Evolutionary conservation across 208 protist genomes (phyloP).

Genomic region (Acanthamoeba sp.): DNA sequence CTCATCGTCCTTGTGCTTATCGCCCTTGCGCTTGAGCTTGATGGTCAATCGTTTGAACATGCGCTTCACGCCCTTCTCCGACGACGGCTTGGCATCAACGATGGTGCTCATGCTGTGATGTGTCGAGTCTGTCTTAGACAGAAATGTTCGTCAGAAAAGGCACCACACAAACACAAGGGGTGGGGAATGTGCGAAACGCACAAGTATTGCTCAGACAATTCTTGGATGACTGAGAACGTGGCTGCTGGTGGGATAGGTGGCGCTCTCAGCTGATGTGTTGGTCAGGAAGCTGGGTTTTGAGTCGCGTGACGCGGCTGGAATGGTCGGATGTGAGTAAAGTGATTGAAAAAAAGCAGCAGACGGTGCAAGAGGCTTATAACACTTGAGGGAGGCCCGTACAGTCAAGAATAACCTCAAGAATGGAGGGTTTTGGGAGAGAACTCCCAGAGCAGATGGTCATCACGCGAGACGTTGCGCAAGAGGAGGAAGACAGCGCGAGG

Average conservation of each 20-base stretch:
- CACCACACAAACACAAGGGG: no score
- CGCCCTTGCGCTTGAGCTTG: constrained; percentile 17
- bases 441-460: neutral
- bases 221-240: no score
- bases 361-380: neutral
- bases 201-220: no score
- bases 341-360: neutral
- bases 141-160: no score
- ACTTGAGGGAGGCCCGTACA: neutral
- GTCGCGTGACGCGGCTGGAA: neutral
- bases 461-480: neutral
- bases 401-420: neutral
- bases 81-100: neutral
- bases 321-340: neutral
- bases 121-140: neutral
- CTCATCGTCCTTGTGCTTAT: constrained; percentile 19
- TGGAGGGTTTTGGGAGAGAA: constrained; percentile 50
- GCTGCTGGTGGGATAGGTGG: no score
- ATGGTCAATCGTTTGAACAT: constrained; percentile 39
- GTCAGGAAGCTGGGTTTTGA: neutral
- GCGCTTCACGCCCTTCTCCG: constrained; percentile 42
- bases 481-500: constrained; percentile 3
- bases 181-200: no score
- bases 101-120: constrained; percentile 16
- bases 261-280: no score